phyloP scores from a whole-genome alignment of 1,284 basidiomycete genomes.

The Naganishia cerealis region DNA sequence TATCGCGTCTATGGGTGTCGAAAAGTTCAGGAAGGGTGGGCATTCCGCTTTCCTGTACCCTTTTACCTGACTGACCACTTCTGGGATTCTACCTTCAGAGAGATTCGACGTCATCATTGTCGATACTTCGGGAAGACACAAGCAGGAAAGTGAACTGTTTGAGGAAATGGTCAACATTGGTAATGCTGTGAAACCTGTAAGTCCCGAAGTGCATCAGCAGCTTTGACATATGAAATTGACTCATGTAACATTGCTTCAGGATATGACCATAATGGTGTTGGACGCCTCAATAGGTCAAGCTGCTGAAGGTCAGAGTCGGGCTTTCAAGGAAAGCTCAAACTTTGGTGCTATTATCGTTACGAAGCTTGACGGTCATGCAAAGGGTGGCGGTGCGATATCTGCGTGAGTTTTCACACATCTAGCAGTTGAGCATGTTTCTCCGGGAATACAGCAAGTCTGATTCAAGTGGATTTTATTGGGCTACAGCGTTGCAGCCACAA shows the following conservation, averaged over 20 bases:
- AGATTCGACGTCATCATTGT: slow-evolving; percentile 98
- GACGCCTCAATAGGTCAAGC: slow-evolving; percentile 87
- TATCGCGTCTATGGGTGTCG: slow-evolving; percentile 90
- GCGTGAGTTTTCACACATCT: slow-evolving; percentile 65
- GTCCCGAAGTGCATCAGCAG: slow-evolving; percentile 31
- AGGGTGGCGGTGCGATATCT: slow-evolving; percentile 98
- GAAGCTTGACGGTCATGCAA: slow-evolving; percentile 99
- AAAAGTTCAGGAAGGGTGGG: slow-evolving; percentile 83
- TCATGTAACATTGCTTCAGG: slow-evolving; percentile 41
- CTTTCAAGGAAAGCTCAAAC: slow-evolving; percentile 96
- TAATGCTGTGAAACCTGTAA: slow-evolving; percentile 78
- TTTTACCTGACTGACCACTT: neutral
- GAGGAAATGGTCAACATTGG: slow-evolving; percentile 97
- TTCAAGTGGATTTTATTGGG: slow-evolving; percentile 2
- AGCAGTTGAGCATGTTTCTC: neutral
- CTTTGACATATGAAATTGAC: neutral
- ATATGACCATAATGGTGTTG: slow-evolving; percentile 85
- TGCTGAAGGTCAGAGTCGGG: slow-evolving; percentile 89
- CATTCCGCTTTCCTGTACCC: neutral
- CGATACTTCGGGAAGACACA: slow-evolving; percentile 95
- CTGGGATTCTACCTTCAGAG: slow-evolving; percentile 56
- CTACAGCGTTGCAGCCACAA: slow-evolving; percentile 87
- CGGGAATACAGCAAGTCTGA: slow-evolving; percentile 1
- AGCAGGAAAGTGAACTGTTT: slow-evolving; percentile 95
- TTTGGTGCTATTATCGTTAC: slow-evolving; percentile 99